phyloP scores from a whole-genome alignment of 1,284 basidiomycete species.

The Tilletiaria anomala region DNA sequence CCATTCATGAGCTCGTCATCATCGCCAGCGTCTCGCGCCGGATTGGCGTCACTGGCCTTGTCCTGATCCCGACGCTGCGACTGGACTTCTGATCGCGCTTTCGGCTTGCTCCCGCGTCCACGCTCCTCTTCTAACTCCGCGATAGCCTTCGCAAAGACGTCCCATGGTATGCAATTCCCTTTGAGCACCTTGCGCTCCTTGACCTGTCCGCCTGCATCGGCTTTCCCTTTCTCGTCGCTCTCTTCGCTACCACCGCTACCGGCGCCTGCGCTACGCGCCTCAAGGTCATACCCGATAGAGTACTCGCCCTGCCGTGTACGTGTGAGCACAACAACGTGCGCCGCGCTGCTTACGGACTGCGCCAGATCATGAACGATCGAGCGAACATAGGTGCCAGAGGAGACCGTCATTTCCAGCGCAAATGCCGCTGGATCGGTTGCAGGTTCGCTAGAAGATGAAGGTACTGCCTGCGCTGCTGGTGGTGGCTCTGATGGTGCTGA shows the following conservation, averaged over 20 bases:
- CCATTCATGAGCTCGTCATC: no score
- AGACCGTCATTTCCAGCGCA: slow-evolving; percentile 34
- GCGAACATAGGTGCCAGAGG: slow-evolving; percentile 36
- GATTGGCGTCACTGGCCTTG: no score
- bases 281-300: slow-evolving; percentile 10
- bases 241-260: neutral
- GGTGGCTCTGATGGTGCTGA: neutral
- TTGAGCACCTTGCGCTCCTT: neutral
- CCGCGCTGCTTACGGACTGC: slow-evolving; percentile 20
- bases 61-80: no score
- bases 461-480: neutral
- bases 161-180: neutral
- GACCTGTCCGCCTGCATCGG: neutral
- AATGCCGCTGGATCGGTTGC: slow-evolving; percentile 17
- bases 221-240: neutral
- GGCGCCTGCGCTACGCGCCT: neutral
- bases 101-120: no score
- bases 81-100: no score
- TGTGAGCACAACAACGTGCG: slow-evolving; percentile 32
- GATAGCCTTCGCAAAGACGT: neutral
- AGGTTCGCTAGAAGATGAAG: neutral
- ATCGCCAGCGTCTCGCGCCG: no score
- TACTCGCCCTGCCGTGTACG: slow-evolving; percentile 34
- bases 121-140: neutral
- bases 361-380: slow-evolving; percentile 37